A percentile compares a stretch with the other conserved stretches of the same genome.
These are phyloP conservation scores for Linum lewisii DNA, from an alignment of 345 rosid species.

Conservation along the genomic window DNA sequence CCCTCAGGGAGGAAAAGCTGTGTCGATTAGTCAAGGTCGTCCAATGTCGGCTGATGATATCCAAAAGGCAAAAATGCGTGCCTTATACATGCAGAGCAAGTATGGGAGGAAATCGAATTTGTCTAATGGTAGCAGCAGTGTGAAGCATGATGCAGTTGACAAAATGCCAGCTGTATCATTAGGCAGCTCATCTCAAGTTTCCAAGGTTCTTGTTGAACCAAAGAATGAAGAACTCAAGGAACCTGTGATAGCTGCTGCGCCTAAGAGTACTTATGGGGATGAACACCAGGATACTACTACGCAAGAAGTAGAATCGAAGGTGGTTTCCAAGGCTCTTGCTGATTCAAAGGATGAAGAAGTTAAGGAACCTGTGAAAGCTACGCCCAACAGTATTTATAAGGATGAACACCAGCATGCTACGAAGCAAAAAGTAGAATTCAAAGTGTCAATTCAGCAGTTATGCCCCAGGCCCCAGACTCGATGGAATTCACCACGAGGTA, in stretches of 20 bases:
- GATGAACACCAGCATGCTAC: slow-evolving; percentile 2
- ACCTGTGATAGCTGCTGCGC: slow-evolving; percentile 12
- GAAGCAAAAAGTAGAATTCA: neutral
- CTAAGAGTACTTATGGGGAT: slow-evolving; percentile 13
- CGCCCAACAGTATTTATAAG: slow-evolving; percentile 14
- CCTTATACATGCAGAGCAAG: slow-evolving; percentile 70
- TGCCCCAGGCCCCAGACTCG: slow-evolving; percentile 44
- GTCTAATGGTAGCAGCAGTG: slow-evolving; percentile 33
- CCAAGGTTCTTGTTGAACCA: slow-evolving; percentile 24
- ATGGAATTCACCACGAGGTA: slow-evolving; percentile 89
- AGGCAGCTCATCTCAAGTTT: slow-evolving; percentile 17
- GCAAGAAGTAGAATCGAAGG: slow-evolving; percentile 29
- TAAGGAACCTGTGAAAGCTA: slow-evolving; percentile 17
- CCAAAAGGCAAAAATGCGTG: slow-evolving; percentile 95
- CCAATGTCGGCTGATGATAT: slow-evolving; percentile 99
- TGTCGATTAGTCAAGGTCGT: slow-evolving; percentile 52
- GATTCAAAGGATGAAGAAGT: slow-evolving; percentile 38
- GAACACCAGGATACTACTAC: slow-evolving; percentile 23
- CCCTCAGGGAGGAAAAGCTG: slow-evolving; percentile 50
- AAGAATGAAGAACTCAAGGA: slow-evolving; percentile 40
- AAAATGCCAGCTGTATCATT: slow-evolving; percentile 28
- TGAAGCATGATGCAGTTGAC: slow-evolving; percentile 30
- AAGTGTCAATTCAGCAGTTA: slow-evolving; percentile 36
- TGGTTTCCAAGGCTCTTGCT: slow-evolving; percentile 19
- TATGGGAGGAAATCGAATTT: slow-evolving; percentile 45